Conservation (phyloP, 345 rosid genomes). For the Aegle marmelos region DNA sequence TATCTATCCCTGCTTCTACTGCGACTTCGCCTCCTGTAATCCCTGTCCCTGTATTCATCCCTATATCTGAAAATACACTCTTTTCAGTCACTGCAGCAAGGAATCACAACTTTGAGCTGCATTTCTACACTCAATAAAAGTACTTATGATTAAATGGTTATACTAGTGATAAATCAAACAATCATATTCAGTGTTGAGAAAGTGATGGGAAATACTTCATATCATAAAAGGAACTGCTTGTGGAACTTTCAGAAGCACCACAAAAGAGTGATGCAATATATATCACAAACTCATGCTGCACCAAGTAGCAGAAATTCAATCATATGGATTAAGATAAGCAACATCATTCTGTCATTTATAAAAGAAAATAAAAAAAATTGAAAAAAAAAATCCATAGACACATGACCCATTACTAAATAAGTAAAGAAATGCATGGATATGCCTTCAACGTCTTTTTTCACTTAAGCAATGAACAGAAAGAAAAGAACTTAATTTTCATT, state of each 20-base stretch:
- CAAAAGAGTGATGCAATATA: not conserved
- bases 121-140: not conserved
- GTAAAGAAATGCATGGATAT: not conserved
- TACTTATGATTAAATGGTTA: not conserved
- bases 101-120: not conserved
- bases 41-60: constrained; percentile 47
- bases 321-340: not conserved
- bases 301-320: not conserved
- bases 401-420: not conserved
- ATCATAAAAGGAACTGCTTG: not conserved
- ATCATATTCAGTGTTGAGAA: not conserved
- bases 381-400: not conserved
- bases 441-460: not conserved
- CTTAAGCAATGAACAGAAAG: not conserved
- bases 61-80: constrained; percentile 32
- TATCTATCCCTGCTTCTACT: constrained; percentile 49
- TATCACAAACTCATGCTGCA: not conserved
- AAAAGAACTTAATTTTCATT: not conserved
- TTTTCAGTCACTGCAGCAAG: constrained; percentile 6
- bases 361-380: too few relatives aligned
- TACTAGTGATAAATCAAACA: not conserved
- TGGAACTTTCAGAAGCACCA: not conserved
- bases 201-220: not conserved
- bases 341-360: not conserved
- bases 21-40: constrained; percentile 41